Conservation (phyloP, 2,329 filamentous ascomycete species). For the Penicillium sumatraense region DNA sequence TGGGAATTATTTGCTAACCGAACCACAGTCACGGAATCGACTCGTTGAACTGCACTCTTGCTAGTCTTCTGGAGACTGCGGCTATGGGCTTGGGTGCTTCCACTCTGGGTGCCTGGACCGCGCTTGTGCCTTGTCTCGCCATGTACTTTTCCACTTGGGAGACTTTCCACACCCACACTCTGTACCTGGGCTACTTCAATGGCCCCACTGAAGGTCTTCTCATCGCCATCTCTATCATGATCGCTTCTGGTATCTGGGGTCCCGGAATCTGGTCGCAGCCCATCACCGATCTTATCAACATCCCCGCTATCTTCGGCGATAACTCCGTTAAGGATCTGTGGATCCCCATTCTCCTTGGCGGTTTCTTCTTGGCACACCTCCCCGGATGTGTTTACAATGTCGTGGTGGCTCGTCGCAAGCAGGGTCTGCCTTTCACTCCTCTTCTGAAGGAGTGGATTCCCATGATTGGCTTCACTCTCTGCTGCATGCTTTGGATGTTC, state of each 20-base stretch:
- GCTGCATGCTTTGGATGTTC: slow-evolving; percentile 82
- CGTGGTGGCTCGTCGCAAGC: slow-evolving; percentile 70
- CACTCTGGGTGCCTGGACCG: slow-evolving; percentile 85
- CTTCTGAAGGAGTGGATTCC: slow-evolving; percentile 94
- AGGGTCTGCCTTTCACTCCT: slow-evolving; percentile 75
- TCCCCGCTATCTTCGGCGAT: slow-evolving; percentile 66
- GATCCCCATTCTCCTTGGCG: slow-evolving; percentile 71
- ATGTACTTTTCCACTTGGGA: slow-evolving; percentile 99
- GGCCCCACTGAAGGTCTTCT: slow-evolving; percentile 95
- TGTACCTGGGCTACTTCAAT: slow-evolving; percentile 96
- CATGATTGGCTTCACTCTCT: slow-evolving; percentile 78
- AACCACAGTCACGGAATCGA: slow-evolving; percentile 82
- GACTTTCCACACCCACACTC: slow-evolving; percentile 96
- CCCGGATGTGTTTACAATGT: slow-evolving; percentile 92
- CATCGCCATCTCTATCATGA: slow-evolving; percentile 84
- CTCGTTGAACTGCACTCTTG: slow-evolving; percentile 94
- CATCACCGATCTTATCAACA: slow-evolving; percentile 71
- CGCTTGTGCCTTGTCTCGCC: slow-evolving; percentile 84
- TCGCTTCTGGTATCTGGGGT: slow-evolving; percentile 83
- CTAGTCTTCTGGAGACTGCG: slow-evolving; percentile 85
- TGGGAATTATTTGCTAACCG: slow-evolving; percentile 27
- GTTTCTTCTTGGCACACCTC: slow-evolving; percentile 74
- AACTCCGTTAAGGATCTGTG: slow-evolving; percentile 85
- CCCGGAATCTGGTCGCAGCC: slow-evolving; percentile 83
- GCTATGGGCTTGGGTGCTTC: slow-evolving; percentile 90